Evolutionary conservation across 2,329 filamentous ascomycete species (phyloP), one percentile per base, ranked within the genome.

Genomic region (Coniochaeta sp.): DNA sequence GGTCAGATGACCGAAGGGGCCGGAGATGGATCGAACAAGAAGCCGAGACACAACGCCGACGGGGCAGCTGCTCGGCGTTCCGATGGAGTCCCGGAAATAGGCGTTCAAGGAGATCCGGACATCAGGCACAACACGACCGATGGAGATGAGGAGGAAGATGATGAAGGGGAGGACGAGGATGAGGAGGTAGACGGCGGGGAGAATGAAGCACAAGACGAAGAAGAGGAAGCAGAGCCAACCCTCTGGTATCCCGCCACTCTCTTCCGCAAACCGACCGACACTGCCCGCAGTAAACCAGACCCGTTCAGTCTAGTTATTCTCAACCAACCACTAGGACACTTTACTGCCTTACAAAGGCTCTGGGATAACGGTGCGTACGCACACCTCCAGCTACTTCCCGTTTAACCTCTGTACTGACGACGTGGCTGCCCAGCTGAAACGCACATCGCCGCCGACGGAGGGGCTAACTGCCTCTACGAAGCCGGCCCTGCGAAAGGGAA

Each of bases 361-460:
- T 73, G 76, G 77, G 65, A 73, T 40, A 75, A 75, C 51, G 70
- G 76, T 78, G 62, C 31, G 68, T 54, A 7, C 16, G 35, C 33
- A 14, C n/a, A 26, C 9, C n/a, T 6, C 12, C 16, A 24, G 12
- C n/a, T 26, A 12, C 20, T 6, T 45, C 18, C 10, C 22, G 16
- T 22, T 13, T 6, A 18, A 45, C 18, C 26, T n/a, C 32, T 12
- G 28, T 14, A 24, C 30, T 48, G 24, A 52, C 31, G 4, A 30
- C 12, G 16, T 6, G 10, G 14, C 2, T 42, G 13, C 10, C n/a
- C 26, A 42, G 38, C 38, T 24, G n/a, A 42, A 13, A 42, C 85
- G 55, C 81, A 79, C 22, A 76, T 97, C 50, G 95, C 91, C 53
- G 94, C 91, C 26, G 94, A 99, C 71, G 94, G 91, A 51, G 94